A percentile compares a stretch with the other conserved stretches of the same genome.
Evolutionary conservation across 768 basidiomycete genomes (phyloP).

Genomic region (Termitomyces sp.): DNA sequence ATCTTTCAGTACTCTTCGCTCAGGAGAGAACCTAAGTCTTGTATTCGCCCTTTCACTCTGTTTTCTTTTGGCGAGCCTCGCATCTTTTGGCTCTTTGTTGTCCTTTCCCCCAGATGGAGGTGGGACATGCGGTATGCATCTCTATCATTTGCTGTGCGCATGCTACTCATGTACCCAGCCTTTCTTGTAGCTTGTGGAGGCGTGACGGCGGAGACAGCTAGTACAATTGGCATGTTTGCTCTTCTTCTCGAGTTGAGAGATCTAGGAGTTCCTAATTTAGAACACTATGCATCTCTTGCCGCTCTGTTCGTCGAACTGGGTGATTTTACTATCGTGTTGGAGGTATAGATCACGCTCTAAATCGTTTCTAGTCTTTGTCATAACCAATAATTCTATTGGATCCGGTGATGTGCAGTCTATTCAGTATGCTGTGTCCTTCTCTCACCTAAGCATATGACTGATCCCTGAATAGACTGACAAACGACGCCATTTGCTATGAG

Average conservation of each 20-base stretch:
- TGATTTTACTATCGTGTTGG: neutral
- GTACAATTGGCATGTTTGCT: constrained; percentile 4
- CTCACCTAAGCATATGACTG: neutral
- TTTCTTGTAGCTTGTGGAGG: constrained; percentile 14
- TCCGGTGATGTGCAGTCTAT: constrained; percentile 5
- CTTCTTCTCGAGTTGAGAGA: constrained; percentile 10
- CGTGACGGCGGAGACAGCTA: constrained; percentile 13
- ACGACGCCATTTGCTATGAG: constrained; percentile 7
- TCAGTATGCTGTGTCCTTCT: neutral
- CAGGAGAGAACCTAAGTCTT: constrained; percentile 4
- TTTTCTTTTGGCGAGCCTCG: constrained; percentile 11
- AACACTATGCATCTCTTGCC: constrained; percentile 3
- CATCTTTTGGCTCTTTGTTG: constrained; percentile 11
- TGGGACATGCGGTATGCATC: constrained; percentile 4
- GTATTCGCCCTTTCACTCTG: constrained; percentile 12
- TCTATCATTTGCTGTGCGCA: neutral
- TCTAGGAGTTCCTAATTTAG: constrained; percentile 7
- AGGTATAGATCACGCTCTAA: neutral
- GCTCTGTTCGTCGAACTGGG: constrained; percentile 7
- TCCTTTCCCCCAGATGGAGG: constrained; percentile 3
- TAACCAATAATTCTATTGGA: constrained; percentile 10
- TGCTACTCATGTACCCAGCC: neutral
- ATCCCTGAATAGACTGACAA: neutral
- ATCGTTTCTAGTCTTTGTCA: constrained; percentile 6
- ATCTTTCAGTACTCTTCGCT: neutral